Conservation (phyloP, 768 basidiomycete species). For the Leccinum broughii region DNA sequence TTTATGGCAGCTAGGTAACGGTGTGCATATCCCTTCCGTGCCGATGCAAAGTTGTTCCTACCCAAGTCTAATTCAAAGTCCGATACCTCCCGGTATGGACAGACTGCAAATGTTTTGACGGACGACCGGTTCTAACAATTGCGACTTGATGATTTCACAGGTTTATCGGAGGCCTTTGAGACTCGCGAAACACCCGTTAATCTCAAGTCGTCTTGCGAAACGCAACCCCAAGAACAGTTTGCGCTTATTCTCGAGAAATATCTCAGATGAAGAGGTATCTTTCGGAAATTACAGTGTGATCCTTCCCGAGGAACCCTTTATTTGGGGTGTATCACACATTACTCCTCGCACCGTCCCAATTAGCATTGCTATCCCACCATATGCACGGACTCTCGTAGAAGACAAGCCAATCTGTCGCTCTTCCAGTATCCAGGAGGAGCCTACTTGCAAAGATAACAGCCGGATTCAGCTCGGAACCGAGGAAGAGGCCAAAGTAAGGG, state of each 20-base stretch:
- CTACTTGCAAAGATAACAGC: conserved; percentile 27
- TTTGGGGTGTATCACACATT: conserved; percentile 66
- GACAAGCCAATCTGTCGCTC: background rate
- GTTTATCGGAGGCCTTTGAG: no score
- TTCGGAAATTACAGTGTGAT: conserved; percentile 62
- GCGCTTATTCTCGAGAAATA: conserved; percentile 9
- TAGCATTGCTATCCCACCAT: conserved; percentile 55
- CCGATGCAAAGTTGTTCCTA: no score
- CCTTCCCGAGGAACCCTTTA: conserved; percentile 62
- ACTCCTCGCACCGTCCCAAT: conserved; percentile 55
- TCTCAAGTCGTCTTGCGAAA: background rate
- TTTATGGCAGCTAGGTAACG: no score
- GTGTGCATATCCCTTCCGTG: no score
- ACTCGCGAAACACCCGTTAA: background rate
- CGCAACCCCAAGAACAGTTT: no score
- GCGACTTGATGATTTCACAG: no score
- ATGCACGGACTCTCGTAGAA: conserved; percentile 31
- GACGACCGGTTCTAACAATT: no score
- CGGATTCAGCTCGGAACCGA: conserved; percentile 52
- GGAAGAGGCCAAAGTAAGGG: conserved; percentile 52
- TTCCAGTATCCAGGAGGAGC: conserved; percentile 4
- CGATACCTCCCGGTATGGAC: no score
- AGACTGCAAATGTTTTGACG: no score
- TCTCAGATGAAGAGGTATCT: conserved; percentile 22
- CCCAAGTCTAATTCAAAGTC: no score